Base-by-base conservation (phyloP, 2,329 filamentous ascomycete species). In the Alternaria sp. region DNA sequence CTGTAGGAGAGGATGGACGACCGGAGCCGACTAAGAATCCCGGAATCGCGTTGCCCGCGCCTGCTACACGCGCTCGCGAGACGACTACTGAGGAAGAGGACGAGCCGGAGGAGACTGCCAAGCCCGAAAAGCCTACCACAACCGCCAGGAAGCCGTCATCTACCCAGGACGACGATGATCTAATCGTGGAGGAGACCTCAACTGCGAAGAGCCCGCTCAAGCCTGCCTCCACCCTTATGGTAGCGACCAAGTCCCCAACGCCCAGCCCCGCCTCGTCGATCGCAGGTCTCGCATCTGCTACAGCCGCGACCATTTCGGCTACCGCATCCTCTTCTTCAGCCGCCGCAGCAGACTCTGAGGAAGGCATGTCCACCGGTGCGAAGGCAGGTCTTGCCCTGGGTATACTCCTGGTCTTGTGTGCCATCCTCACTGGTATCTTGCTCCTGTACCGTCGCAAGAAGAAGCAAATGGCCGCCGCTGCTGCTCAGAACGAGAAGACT, bases 361-460 rank as follows among this genome's bases (percentile, higher is more conserved):
- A 63, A 30, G 82, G 82, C 47, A 81, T 86, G 80, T 83, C 80
- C 51, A 76, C 77, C 55, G 77, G 86, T 60, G 76, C 82, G 64
- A 96, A 93, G 80, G 94, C 93, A 46, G 96, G 96, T 64, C 87
- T 97, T 65, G 93, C 91, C 6, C 89, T 97, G 76, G 94, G 93
- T 74, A 88, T 96, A 51, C 81, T 97, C 30, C 84, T 90, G 7
- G 88, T 87, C 52, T 72, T 97, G 25, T 87, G 90, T 30, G 80
- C 90, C 3, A 77, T 96, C 25, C 87, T 89, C 28, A 83, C 89
- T n/a, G 77, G 91, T 21, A 84, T 91, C 19, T 90, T 93, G 75
- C 89, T 96, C 78, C 78, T 93, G 64, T 86, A 93, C 76, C 90
- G 87, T 70, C 88, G 89, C 75, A 92, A 90, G 84, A 92, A 90